Evolutionary conservation across 129 eudicot genomes (phyloP), one percentile per base, ranked within the genome.

Genomic region (Solidago caesia): DNA sequence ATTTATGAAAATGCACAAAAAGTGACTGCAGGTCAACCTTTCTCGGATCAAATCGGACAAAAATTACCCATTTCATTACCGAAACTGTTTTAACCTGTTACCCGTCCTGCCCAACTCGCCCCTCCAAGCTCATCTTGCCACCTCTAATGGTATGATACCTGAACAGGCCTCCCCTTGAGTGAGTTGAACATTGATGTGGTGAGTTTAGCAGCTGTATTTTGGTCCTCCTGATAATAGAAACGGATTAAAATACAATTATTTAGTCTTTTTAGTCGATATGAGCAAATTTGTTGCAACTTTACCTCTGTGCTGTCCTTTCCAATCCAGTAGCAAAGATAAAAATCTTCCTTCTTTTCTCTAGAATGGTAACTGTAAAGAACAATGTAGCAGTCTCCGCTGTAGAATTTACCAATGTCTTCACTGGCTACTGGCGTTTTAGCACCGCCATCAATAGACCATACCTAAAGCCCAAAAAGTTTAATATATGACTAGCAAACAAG

Each of bases 271-370:
- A 59, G 10, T 26, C 52, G 21, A 80, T 66, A 46, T 68, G 69
- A n/a, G 25, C 13, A 62, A 0, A 11, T 14, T 55, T 58, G 1
- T 64, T 71, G 25, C 66, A 5, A 39, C 39, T 82, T 77, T 85
- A 95, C 97, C 97, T 95, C 97, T 39, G 91, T 78, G 72, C 99
- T 95, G 81, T 95, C 97, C 78, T 87, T 91, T 57, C 99, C 99
- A 71, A 91, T 91, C 99, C 99, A 95, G 73, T 76, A 89, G 81
- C 97, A 95, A 65, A 95, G 86, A 81, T 91, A 95, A 71, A 78
- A 85, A 73, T 95, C 97, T 42, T 95, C 99, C 76, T 91, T 95
- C 82, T 84, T 91, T 29, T 95, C 99, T 73, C 84, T 81, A 47
- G 96, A 87, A 80, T 95, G 97, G 79, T 91, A 91, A 58, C 86